Conservation (phyloP, 768 basidiomycete genomes). For the Auricularia sp. region DNA sequence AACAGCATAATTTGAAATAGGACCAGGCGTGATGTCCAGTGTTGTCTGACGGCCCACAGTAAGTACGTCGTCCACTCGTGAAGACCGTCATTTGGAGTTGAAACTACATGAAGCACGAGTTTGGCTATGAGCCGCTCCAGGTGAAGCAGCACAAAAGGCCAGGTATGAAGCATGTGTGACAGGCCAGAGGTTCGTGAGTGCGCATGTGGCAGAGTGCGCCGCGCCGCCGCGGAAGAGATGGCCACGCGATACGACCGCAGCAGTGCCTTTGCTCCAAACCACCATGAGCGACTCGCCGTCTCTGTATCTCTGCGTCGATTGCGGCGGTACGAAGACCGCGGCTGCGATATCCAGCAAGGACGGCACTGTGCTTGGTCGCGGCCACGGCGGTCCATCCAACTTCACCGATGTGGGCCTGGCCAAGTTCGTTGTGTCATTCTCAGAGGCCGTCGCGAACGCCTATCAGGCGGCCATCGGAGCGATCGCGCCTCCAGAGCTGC, state of each 20-base stretch:
- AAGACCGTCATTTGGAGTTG: no score
- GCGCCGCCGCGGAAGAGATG: no score
- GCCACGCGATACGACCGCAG: neutral
- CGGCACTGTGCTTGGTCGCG: conserved; percentile 58
- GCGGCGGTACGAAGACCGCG: conserved; percentile 83
- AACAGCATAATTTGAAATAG: no score
- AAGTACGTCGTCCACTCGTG: no score
- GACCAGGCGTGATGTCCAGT: no score
- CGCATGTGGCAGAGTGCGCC: no score
- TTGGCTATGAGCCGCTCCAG: no score
- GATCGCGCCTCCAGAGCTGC: conserved; percentile 21
- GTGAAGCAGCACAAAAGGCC: no score
- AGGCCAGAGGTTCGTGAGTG: no score
- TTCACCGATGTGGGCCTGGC: conserved; percentile 64
- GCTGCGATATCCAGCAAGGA: conserved; percentile 52
- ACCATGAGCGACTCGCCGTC: conserved; percentile 2
- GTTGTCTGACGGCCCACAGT: no score
- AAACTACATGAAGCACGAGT: no score
- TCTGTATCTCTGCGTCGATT: conserved; percentile 74
- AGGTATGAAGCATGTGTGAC: no score
- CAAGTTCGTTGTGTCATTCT: conserved; percentile 48
- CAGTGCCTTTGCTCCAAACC: neutral
- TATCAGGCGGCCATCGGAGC: conserved; percentile 22
- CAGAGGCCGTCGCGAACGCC: conserved; percentile 42
- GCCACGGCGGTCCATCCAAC: conserved; percentile 71